Base-by-base conservation (phyloP, 2,329 filamentous ascomycete species). In the Aschersonia sp. region DNA sequence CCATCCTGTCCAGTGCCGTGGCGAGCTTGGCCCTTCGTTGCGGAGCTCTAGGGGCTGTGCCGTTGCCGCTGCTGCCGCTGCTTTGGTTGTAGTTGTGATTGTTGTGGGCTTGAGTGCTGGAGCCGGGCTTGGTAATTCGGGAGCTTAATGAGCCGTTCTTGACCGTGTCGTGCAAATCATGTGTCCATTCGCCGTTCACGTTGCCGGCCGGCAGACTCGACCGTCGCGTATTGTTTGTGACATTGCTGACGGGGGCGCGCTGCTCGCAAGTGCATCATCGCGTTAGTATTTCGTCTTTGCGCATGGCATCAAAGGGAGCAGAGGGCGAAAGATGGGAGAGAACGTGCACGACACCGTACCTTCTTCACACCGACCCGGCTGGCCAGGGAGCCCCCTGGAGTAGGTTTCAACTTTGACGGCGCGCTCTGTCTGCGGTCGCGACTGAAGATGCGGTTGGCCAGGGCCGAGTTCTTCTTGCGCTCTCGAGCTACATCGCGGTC, bases 351-450 rank as follows among this genome's bases (percentile, higher is more conserved):
- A 22, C 43, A 22, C 43, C 43, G 32, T 70, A 80, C 80, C 77
- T 88, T 88, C 57, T 76, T 79, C 45, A 88, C 72, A 40, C 85
- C 84, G 50, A 84, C 79, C 61, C 84, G 76, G 63, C 81, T 85
- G 48, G 84, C 78, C 46, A 88, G 74, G 4, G 78, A 78, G 57
- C 79, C 69, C 46, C 73, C 68, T 46, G 61, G 57, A 49, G 61
- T 60, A 51, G 65, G 60, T 57, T 69, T 76, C 49, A 68, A 59
- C 50, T 64, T 72, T 42, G 65, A 63, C 6, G 75, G 73, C 40
- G 80, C 73, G 58, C 75, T 82, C 46, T 74, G 64, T 35, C 72
- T 65, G 54, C 81, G 77, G 58, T 76, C 76, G 53, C 66, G 69
- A 55, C 76, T 76, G 55, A 89, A 81, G 58, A 89, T 86, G 58